phyloP scores from a whole-genome alignment of 192 early-diverging fungal genomes.

The Diversispora eburnea region DNA sequence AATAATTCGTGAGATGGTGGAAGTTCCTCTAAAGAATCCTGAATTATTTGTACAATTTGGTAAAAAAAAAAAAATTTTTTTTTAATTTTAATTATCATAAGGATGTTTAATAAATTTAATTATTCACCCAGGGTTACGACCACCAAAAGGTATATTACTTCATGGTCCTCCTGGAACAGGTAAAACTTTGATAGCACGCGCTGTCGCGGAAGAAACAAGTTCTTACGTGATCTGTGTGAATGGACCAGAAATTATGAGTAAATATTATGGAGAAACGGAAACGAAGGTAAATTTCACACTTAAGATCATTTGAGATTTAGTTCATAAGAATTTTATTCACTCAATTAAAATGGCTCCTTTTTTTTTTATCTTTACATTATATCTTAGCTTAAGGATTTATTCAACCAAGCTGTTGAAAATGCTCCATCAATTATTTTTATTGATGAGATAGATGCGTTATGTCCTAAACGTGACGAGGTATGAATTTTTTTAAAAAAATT shows the following conservation, averaged over 20 bases:
- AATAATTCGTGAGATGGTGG: conserved; percentile 80
- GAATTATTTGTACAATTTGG: conserved; percentile 72
- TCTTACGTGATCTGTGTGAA: conserved; percentile 79
- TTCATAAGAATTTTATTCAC: not conserved
- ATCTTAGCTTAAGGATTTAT: conserved; percentile 64
- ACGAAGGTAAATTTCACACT: conserved; percentile 53
- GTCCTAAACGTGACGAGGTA: conserved; percentile 82
- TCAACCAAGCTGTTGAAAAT: conserved; percentile 64
- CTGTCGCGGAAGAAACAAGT: conserved; percentile 74
- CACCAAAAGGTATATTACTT: conserved; percentile 89
- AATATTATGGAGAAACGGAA: conserved; percentile 94
- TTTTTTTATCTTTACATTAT: too few species aligned
- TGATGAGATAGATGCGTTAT: conserved; percentile 92
- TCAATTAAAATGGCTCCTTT: too few species aligned
- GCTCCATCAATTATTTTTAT: conserved; percentile 87
- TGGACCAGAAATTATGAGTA: conserved; percentile 85
- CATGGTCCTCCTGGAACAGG: conserved; percentile 93
- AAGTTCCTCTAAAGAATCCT: conserved; percentile 69
- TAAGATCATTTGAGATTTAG: not conserved
- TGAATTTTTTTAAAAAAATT: not conserved
- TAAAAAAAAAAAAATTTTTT: conserved; percentile 25
- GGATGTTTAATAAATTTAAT: not conserved
- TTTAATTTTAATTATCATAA: not conserved
- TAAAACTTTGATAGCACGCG: conserved; percentile 93
- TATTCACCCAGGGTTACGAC: conserved; percentile 57